Base-by-base conservation (phyloP, 345 rosid species). In the Salix viminalis region DNA sequence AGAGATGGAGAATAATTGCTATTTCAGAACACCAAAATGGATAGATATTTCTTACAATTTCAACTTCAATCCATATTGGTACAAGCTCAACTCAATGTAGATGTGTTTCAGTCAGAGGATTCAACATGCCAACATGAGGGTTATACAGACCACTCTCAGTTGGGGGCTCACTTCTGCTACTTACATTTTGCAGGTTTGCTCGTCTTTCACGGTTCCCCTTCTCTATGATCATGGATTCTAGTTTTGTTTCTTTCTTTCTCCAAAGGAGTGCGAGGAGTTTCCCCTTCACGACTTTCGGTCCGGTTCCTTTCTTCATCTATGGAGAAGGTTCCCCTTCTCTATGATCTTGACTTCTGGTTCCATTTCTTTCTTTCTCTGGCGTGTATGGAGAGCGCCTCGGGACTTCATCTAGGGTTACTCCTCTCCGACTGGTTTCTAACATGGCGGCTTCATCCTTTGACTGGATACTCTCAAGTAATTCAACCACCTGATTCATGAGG, bases 401-500 rank as follows among this genome's bases (percentile, higher is more conserved):
- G 72, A 85, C 90, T 73, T 91, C 93, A 71, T 86, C 89, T 32
- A 91, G 82, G 41, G 91, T 90, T 58, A 89, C 79, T 0, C 83
- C 78, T 46, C 77, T 76, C 23, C 84, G 83, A 30, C 83, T 86
- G 32, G 78, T 85, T 69, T 83, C 83, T 66, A 86, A 76, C 83
- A 84, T 62, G 42, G 76, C 83, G 21, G 87, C 93, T 50, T 85
- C 97, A 0, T 77, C 89, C 23, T 77, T 80, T 2, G 85, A 75
- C 75, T 87, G 90, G 67, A 89, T 81, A 64, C 81, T 77, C 85
- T 90, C 95, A 1, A 92, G 97, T 37, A 86, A 75, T 86, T 91
- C 92, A 11, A 96, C 99, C 75, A 88, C 98, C 76, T 91, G 87
- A 80, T 77, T 94, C 98, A 96, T 92, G 19, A 85, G 79, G 23